A percentile compares a stretch with the other conserved stretches of the same genome.
Conservation (phyloP, 192 early-diverging fungal species). For the Gamsiella multidivaricata region DNA sequence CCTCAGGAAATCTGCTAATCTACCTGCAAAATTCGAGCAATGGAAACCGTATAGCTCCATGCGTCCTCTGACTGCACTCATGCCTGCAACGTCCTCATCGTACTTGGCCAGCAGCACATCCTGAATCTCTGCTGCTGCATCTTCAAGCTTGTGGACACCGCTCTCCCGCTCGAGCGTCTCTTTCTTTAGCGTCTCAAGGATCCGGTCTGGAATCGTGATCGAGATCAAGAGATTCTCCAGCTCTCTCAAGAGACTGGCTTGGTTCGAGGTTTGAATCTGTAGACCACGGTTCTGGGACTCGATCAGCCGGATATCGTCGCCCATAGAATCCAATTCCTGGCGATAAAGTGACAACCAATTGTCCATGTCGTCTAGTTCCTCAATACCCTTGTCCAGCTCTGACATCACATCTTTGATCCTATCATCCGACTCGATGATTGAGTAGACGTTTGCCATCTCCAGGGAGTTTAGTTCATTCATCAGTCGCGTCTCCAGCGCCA, state of each 20-base stretch:
- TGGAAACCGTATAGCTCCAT: constrained; percentile 74
- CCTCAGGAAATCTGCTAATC: constrained; percentile 73
- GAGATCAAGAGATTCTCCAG: constrained; percentile 76
- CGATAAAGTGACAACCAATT: constrained; percentile 88
- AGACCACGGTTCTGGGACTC: constrained; percentile 92
- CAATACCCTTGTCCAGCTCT: constrained; percentile 86
- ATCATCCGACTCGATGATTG: constrained; percentile 92
- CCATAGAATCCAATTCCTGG: constrained; percentile 82
- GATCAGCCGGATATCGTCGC: constrained; percentile 87
- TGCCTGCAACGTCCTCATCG: constrained; percentile 59
- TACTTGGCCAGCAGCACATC: constrained; percentile 71
- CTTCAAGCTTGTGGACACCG: constrained; percentile 69
- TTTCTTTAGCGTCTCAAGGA: constrained; percentile 70
- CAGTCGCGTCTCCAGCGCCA: constrained; percentile 86
- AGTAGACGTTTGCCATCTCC: constrained; percentile 93
- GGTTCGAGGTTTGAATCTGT: constrained; percentile 90
- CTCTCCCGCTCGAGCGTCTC: constrained; percentile 71
- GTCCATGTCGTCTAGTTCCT: constrained; percentile 88
- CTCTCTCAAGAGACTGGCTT: constrained; percentile 86
- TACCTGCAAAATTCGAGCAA: constrained; percentile 71
- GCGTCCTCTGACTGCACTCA: constrained; percentile 65
- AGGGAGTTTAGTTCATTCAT: constrained; percentile 86
- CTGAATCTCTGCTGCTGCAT: constrained; percentile 74
- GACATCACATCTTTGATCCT: constrained; percentile 81
- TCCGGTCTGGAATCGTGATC: constrained; percentile 71